Evolutionary conservation across 2,329 filamentous ascomycete species (phyloP), one percentile per base, ranked within the genome.

Genomic region (Claviceps sp.): DNA sequence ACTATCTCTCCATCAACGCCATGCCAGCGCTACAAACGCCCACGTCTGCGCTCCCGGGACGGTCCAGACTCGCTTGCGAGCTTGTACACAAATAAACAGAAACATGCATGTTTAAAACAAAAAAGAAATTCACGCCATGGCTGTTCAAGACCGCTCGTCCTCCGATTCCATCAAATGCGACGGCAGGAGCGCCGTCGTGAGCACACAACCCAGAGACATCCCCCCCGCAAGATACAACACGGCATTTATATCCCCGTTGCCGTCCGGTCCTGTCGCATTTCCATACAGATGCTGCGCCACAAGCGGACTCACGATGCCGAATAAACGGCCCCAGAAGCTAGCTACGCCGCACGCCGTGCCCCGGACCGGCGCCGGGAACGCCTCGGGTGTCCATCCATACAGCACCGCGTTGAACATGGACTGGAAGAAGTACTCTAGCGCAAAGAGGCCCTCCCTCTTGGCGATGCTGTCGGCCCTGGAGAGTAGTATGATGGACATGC

Each of bases 281-380:
- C 67, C 62, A 40, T 70, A 65, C n/a, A 73, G 46, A 42, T 65
- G 65, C 56, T 77, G 72, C 4, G 75, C 76, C 50, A 78, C 76
- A 40, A 81, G 58, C 0, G 78, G 78, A 40, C 74, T 76, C 16
- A 81, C 70, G 45, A 82, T 81, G 9, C 75, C 74, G 56, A 78
- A 78, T 24, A 81, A 51, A 2, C 78, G 63, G 1, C 78, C 78
- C 75, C 76, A 80, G 58, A 79, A 81, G 54, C 74, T 76, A 2
- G 77, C 76, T 13, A 80, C 55, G 0, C 79, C 78, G 57, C 73
- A 76, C 0, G 78, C 78, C 0, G 76, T 78, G 2, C 76, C 78
- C 0, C 77, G 67, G 45, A 76, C 68, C 0, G 76, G 73, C 2
- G 72, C 75, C 0, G 76, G 76, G 62, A 81, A 81, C 0, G 75